A percentile compares a stretch with the other conserved stretches of the same genome.
phyloP scores from a whole-genome alignment of 1,284 basidiomycete genomes.

The Trichosporon sp. region DNA sequence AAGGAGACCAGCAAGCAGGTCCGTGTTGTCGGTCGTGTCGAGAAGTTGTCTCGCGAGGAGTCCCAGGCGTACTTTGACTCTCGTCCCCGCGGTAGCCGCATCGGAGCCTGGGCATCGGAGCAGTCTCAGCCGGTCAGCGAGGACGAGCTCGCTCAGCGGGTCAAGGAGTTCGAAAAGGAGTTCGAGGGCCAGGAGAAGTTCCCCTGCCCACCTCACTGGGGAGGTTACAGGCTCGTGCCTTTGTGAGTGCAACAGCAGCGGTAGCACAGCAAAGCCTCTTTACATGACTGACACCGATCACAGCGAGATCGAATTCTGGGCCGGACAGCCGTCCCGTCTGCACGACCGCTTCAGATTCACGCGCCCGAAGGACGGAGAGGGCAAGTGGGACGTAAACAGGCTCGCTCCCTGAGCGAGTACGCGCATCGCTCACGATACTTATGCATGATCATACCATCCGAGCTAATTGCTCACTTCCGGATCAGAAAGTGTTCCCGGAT shows the following conservation, averaged over 20 bases:
- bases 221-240: slow-evolving; percentile 89
- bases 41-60: slow-evolving; percentile 65
- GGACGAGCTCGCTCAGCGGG: slow-evolving; percentile 60
- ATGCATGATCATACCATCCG: not conserved
- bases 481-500: not conserved
- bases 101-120: slow-evolving; percentile 89
- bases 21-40: slow-evolving; percentile 76
- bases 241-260: slow-evolving; percentile 55
- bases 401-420: slow-evolving; percentile 57
- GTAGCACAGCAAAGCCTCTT: too few species aligned
- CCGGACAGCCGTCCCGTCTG: slow-evolving; percentile 77
- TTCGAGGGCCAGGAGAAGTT: slow-evolving; percentile 59
- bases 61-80: slow-evolving; percentile 78
- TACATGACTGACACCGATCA: slow-evolving; percentile 6
- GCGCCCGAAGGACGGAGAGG: slow-evolving; percentile 53
- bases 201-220: slow-evolving; percentile 88
- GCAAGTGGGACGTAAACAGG: slow-evolving; percentile 68
- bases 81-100: slow-evolving; percentile 72
- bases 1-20: slow-evolving; percentile 73
- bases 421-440: not conserved
- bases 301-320: slow-evolving; percentile 86
- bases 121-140: slow-evolving; percentile 75
- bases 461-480: not conserved
- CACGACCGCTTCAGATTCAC: slow-evolving; percentile 83
- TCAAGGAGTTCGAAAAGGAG: slow-evolving; percentile 58